phyloP scores from a whole-genome alignment of 345 rosid genomes.

The Citrus trifoliata region DNA sequence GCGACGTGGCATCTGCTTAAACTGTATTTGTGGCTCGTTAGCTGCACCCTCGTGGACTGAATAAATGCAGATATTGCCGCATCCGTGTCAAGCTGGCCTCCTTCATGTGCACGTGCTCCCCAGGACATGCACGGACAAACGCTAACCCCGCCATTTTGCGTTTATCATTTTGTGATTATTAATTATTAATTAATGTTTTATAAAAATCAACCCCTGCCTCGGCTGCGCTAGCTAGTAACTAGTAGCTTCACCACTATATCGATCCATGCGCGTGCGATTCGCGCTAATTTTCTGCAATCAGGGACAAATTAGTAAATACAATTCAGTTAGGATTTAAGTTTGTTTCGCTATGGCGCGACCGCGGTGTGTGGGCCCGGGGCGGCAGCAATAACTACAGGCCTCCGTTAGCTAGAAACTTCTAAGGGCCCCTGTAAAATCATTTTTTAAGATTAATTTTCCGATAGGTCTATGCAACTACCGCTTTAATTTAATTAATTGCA shows the following conservation, averaged over 20 bases:
- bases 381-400: too few relatives aligned
- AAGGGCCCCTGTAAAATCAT: too few relatives aligned
- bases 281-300: background rate
- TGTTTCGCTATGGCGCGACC: background rate
- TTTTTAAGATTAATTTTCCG: background rate
- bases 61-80: background rate
- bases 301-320: background rate
- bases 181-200: too few relatives aligned
- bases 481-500: background rate
- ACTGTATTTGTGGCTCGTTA: background rate
- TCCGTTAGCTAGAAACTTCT: too few relatives aligned
- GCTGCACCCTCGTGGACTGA: background rate
- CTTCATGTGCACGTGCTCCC: too few relatives aligned
- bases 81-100: background rate
- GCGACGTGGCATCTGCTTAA: background rate
- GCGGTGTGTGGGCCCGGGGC: background rate
- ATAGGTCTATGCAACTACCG: background rate
- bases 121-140: too few relatives aligned
- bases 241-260: too few relatives aligned
- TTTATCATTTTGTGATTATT: too few relatives aligned
- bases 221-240: background rate
- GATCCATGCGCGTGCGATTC: too few relatives aligned
- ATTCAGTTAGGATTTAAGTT: background rate
- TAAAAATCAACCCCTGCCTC: background rate
- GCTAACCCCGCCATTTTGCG: too few relatives aligned